Evolutionary conservation across 805 yeast species (phyloP), one percentile per base, ranked within the genome.

Genomic region (Starmerella potacharoeniae): DNA sequence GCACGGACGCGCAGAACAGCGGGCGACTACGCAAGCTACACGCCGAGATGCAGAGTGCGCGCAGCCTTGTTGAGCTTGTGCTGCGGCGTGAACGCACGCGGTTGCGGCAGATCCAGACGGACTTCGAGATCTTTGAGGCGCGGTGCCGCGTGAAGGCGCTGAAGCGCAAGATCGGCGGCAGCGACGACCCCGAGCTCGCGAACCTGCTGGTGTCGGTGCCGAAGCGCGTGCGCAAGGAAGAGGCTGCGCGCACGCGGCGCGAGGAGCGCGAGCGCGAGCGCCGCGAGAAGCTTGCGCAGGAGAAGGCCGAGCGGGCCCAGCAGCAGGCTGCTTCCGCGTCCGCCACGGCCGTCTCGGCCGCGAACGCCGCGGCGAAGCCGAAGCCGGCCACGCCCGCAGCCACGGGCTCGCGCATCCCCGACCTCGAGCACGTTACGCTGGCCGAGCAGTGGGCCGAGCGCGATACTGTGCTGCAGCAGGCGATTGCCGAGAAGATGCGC

Each of bases 1-100:
- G 97, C 60, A 86, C 96, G 0, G 98, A 93, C 71, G 79, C 86
- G 36, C 86, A 88, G 63, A 88, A 93, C 62, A 83, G 89, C 13
- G 97, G 90, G 68, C 80, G 90, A 60, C 74, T 93, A 50, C 77
- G 93, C 28, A 68, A 78, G 55, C 73, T 93, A 35, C 86, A 84
- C 59, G 77, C 77, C 57, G 95, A 93, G 57, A 75, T 93, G 71
- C 83, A 80, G 58, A 77, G 82, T 50, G 95, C 96, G 1, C 77
- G 83, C 59, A 81, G 78, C 51, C 72, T 93, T 46, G 75, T 88
- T 22, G 72, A 82, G 39, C 68, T 81, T 63, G 85, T 88, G 43
- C 83, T 90, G 34, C 80, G 81, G 63, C 79, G 97, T 61, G 96
- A 87, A 68, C 66, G 77, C 59, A 72, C 79, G 58, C 77, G 85